Conservation (phyloP, 352 stramenopile species). For the Globisporangium recalcitrans region DNA sequence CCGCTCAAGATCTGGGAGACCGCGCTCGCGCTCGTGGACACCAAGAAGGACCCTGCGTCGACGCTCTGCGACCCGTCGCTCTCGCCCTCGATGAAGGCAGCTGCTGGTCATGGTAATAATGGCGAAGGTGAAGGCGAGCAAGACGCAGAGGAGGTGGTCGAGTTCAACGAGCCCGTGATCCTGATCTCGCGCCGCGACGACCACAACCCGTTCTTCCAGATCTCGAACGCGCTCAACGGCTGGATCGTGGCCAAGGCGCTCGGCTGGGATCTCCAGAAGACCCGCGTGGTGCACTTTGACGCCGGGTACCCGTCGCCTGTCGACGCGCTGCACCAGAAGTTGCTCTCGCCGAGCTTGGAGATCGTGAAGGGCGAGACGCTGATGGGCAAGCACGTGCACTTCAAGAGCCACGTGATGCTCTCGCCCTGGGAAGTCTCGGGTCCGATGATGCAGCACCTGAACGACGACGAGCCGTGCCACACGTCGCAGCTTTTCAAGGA, state of each 20-base stretch:
- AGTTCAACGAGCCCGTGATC: slow-evolving; percentile 9
- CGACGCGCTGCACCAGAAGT: slow-evolving; percentile 22
- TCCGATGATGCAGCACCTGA: slow-evolving; percentile 65
- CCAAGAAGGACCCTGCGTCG: slow-evolving; percentile 4
- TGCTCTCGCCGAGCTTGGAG: slow-evolving; percentile 20
- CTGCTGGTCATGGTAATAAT: no score
- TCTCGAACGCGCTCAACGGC: slow-evolving; percentile 23
- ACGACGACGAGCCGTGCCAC: slow-evolving; percentile 55
- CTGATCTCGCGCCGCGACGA: slow-evolving; percentile 25
- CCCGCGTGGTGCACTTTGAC: slow-evolving; percentile 28
- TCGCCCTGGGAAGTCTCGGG: slow-evolving; percentile 47
- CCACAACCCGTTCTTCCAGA: slow-evolving; percentile 34
- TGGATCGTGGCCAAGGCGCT: slow-evolving; percentile 23
- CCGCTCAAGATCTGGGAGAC: slow-evolving; percentile 12
- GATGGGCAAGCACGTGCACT: slow-evolving; percentile 20
- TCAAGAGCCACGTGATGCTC: slow-evolving; percentile 34
- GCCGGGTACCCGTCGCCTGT: slow-evolving; percentile 17
- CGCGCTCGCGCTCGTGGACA: slow-evolving; percentile 3
- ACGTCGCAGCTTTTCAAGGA: slow-evolving; percentile 41
- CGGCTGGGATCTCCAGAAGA: slow-evolving; percentile 11
- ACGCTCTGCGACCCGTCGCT: slow-evolving; percentile 7
- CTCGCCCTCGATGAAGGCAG: neutral
- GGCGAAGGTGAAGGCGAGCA: neutral
- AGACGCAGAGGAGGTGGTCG: neutral
- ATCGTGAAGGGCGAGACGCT: slow-evolving; percentile 16